These are phyloP conservation scores for Teratosphaeria epicoccoides DNA, from an alignment of 2,329 filamentous ascomycete genomes.

Conservation along the genomic window DNA sequence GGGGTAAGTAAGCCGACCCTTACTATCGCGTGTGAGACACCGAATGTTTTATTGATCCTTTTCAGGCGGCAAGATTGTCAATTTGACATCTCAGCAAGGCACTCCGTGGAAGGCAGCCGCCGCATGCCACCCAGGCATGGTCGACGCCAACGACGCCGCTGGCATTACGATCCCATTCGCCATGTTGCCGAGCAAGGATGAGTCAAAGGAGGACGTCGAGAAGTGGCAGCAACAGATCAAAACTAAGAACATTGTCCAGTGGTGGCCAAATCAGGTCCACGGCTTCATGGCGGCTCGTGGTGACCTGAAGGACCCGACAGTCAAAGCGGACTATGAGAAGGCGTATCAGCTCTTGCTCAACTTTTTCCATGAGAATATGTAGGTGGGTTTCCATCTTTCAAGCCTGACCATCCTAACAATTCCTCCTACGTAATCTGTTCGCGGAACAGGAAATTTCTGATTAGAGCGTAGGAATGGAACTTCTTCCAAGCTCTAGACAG, in stretches of 20 bases:
- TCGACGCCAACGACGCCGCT: conserved; percentile 47
- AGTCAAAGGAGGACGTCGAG: conserved; percentile 42
- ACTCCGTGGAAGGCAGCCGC: conserved; percentile 49
- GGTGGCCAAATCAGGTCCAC: conserved; percentile 37
- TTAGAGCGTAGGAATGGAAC: background rate
- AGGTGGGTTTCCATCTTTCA: conserved; percentile 20
- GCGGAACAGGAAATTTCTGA: background rate
- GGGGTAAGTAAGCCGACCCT: too few species aligned
- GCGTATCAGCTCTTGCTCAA: conserved; percentile 40
- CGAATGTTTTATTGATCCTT: too few species aligned
- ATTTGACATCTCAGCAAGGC: conserved; percentile 40
- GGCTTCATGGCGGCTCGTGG: conserved; percentile 26
- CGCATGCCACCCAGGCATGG: conserved; percentile 50
- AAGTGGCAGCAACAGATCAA: conserved; percentile 40
- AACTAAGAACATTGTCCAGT: conserved; percentile 37
- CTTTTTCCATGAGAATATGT: conserved; percentile 45
- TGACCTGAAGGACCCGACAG: conserved; percentile 37
- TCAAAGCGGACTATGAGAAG: conserved; percentile 40
- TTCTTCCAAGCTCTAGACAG: background rate
- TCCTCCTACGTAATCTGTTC: background rate
- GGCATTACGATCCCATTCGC: conserved; percentile 47
- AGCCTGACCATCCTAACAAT: background rate
- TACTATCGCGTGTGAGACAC: too few species aligned
- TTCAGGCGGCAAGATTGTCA: conserved; percentile 44
- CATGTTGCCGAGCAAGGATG: conserved; percentile 48